These are phyloP conservation scores for Cryphonectria japonica DNA, from an alignment of 2,329 filamentous ascomycete species.

Conservation along the genomic window DNA sequence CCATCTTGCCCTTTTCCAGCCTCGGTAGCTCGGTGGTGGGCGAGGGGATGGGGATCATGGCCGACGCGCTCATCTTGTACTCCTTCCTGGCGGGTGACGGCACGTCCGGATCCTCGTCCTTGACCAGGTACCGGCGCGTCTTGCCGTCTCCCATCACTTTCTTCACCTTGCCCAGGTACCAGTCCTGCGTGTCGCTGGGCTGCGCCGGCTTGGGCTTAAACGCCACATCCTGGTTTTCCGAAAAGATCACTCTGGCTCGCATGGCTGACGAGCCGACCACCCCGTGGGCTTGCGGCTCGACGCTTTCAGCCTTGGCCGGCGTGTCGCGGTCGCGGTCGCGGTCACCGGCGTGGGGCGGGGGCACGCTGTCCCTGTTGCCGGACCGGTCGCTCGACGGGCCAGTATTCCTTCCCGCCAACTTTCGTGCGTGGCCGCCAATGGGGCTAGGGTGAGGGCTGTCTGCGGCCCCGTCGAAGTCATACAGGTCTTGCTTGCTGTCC, in stretches of 20 bases:
- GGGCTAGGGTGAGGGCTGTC: constrained; percentile 50
- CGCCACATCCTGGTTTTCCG: constrained; percentile 66
- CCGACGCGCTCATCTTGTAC: constrained; percentile 73
- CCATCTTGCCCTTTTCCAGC: constrained; percentile 70
- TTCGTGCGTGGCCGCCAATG: constrained; percentile 41
- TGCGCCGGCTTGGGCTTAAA: constrained; percentile 63
- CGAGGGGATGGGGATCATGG: constrained; percentile 76
- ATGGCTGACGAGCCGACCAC: constrained; percentile 42
- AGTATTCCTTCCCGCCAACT: constrained; percentile 39
- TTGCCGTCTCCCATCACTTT: constrained; percentile 77
- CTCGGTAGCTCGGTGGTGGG: constrained; percentile 56
- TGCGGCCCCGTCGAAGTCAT: constrained; percentile 48
- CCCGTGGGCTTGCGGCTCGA: constrained; percentile 51
- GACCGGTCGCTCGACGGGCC: constrained; percentile 38
- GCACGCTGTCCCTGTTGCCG: constrained; percentile 36
- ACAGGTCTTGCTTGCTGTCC: constrained; percentile 38
- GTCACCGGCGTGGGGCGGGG: constrained; percentile 44
- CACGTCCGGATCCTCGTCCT: constrained; percentile 76
- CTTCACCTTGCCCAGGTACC: constrained; percentile 79
- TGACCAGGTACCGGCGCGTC: constrained; percentile 76
- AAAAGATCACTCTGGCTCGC: constrained; percentile 59
- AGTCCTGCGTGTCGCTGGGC: constrained; percentile 58
- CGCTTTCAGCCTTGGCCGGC: constrained; percentile 60
- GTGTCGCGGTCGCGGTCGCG: constrained; percentile 54
- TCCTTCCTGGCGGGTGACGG: constrained; percentile 64